These are phyloP conservation scores for Penicillium mononematosum DNA, from an alignment of 495 filamentous ascomycete genomes.

Conservation along the genomic window DNA sequence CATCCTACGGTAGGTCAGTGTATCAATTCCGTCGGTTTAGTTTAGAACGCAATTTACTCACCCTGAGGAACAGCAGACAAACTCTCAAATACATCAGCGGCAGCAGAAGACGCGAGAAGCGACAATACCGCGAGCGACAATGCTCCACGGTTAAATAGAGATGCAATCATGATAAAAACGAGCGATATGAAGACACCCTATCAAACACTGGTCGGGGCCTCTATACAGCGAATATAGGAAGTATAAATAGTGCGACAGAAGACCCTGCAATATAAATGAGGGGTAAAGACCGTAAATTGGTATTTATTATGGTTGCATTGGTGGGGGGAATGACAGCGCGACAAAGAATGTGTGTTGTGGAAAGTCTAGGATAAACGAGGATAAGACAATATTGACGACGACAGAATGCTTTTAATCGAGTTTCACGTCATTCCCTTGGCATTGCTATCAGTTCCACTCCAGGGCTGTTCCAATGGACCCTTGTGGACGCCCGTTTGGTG, in stretches of 20 bases:
- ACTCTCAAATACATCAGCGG: conserved; percentile 41
- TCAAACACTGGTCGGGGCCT: neutral
- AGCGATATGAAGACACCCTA: conserved; percentile 7
- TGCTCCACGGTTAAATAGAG: conserved; percentile 29
- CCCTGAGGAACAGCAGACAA: conserved; percentile 38
- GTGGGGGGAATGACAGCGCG: conserved; percentile 19
- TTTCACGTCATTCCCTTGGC: conserved; percentile 15
- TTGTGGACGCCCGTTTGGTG: conserved; percentile 18
- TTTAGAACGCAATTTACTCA: conserved; percentile 23
- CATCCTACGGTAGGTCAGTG: conserved; percentile 31
- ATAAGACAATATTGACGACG: neutral
- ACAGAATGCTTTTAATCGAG: neutral
- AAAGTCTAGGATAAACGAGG: conserved; percentile 2
- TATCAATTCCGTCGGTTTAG: neutral
- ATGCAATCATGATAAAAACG: conserved; percentile 28
- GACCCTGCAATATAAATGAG: neutral
- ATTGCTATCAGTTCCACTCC: conserved; percentile 14
- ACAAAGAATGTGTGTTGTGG: conserved; percentile 17
- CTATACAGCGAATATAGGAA: neutral
- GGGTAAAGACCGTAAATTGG: conserved; percentile 13
- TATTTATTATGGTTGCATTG: conserved; percentile 33
- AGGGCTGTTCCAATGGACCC: neutral
- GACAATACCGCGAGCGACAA: conserved; percentile 45
- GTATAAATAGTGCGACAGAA: conserved; percentile 13
- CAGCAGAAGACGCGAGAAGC: conserved; percentile 36